A percentile compares a stretch with the other conserved stretches of the same genome.
These are phyloP conservation scores for Diaporthe sp. DNA, from an alignment of 2,329 filamentous ascomycete species.

Conservation along the genomic window DNA sequence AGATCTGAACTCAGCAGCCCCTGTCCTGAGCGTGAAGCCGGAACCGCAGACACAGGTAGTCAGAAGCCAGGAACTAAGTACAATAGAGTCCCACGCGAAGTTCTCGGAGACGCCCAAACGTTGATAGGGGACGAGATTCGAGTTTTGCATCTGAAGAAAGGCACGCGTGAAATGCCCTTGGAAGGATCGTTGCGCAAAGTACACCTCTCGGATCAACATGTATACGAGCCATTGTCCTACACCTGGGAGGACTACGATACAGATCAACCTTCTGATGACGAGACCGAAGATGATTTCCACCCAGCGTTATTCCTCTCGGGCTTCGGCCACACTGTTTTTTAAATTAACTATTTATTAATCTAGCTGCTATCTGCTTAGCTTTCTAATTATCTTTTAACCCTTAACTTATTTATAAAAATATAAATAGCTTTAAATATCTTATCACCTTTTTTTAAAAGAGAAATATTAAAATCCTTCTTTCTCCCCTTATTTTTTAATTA, in stretches of 20 bases:
- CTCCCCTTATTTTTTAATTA: too few species aligned
- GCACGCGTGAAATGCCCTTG: not conserved
- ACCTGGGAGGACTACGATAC: not conserved
- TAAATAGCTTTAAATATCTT: too few species aligned
- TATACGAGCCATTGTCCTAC: not conserved
- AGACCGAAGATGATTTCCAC: not conserved
- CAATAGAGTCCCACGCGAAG: not conserved
- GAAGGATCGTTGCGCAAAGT: not conserved
- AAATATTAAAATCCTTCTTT: too few species aligned
- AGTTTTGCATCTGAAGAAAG: not conserved
- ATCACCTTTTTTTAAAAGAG: too few species aligned
- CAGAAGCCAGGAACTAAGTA: not conserved
- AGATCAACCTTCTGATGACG: not conserved
- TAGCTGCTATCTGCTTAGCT: too few species aligned
- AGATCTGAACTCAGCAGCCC: not conserved
- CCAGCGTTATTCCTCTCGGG: not conserved
- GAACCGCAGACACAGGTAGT: not conserved
- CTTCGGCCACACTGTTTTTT: too few species aligned
- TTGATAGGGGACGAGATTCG: not conserved
- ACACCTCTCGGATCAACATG: not conserved
- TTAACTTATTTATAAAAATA: too few species aligned
- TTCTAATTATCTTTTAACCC: too few species aligned
- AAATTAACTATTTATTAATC: too few species aligned
- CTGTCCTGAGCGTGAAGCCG: fast-evolving
- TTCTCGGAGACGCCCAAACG: not conserved